phyloP scores from a whole-genome alignment of 495 filamentous ascomycete species.

The Penicillium cinerascens region DNA sequence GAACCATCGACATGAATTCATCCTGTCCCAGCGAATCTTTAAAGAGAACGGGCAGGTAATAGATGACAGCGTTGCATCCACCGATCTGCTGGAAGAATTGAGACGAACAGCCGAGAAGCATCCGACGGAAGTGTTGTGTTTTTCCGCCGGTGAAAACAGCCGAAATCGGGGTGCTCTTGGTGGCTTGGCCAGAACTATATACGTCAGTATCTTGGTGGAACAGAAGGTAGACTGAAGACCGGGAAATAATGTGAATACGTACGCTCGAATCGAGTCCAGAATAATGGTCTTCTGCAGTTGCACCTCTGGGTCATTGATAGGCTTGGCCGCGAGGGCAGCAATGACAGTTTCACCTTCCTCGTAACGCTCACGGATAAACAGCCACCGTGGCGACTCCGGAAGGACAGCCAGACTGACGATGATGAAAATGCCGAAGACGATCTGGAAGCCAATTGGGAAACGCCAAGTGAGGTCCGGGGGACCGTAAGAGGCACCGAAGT shows the following conservation, averaged over 20 bases:
- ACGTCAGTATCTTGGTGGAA: constrained; percentile 6
- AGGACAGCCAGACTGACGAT: constrained; percentile 60
- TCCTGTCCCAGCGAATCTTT: constrained; percentile 58
- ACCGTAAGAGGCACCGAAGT: constrained; percentile 72
- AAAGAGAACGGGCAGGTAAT: constrained; percentile 79
- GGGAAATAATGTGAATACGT: constrained; percentile 33
- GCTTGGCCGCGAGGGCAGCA: constrained; percentile 59
- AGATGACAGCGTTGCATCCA: constrained; percentile 79
- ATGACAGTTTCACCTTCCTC: constrained; percentile 69
- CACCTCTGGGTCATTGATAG: constrained; percentile 54
- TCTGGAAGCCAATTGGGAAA: constrained; percentile 86
- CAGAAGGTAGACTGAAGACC: background rate
- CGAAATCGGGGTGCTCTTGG: constrained; percentile 28
- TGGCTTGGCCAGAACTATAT: constrained; percentile 30
- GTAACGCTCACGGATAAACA: constrained; percentile 60
- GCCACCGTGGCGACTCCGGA: constrained; percentile 75
- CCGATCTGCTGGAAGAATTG: constrained; percentile 82
- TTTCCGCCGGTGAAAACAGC: constrained; percentile 44
- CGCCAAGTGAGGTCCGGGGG: constrained; percentile 65
- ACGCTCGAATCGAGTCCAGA: constrained; percentile 71
- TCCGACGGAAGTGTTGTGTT: constrained; percentile 46
- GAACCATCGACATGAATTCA: constrained; percentile 64
- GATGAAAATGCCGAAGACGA: constrained; percentile 67
- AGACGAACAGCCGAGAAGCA: constrained; percentile 53
- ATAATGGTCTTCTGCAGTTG: constrained; percentile 63